Evolutionary conservation across 2,329 filamentous ascomycete genomes (phyloP).

Genomic region (Fusarium sp.): DNA sequence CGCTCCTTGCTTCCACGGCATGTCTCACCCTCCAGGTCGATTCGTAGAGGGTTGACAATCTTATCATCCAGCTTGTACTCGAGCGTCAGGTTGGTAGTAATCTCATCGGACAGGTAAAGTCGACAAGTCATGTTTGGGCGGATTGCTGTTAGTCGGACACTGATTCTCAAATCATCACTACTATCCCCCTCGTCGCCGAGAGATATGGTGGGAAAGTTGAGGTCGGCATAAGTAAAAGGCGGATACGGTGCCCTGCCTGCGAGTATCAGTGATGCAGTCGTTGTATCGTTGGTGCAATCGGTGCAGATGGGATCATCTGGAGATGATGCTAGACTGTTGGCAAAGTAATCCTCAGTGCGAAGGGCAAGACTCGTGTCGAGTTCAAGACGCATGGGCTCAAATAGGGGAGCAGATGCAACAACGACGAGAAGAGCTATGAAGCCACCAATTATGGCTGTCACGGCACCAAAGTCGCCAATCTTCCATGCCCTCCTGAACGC

Average conservation of each 20-base stretch:
- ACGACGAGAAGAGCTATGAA: constrained; percentile 45
- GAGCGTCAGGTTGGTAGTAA: constrained; percentile 40
- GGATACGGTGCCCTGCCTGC: constrained; percentile 49
- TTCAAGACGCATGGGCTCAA: constrained; percentile 43
- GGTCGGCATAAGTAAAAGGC: constrained; percentile 47
- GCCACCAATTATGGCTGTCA: constrained; percentile 42
- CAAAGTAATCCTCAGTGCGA: constrained; percentile 45
- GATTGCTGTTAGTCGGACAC: constrained; percentile 44
- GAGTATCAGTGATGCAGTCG: constrained; percentile 48
- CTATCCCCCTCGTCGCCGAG: constrained; percentile 23
- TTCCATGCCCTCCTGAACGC: constrained; percentile 43
- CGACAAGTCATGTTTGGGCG: constrained; percentile 45
- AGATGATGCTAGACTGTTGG: constrained; percentile 40
- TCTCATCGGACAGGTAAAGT: constrained; percentile 32
- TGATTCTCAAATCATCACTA: constrained; percentile 29
- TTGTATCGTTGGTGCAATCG: constrained; percentile 43
- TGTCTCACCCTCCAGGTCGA: constrained; percentile 37
- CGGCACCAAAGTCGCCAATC: constrained; percentile 42
- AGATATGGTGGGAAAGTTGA: constrained; percentile 41
- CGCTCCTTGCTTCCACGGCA: constrained; percentile 23
- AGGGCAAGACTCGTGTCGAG: constrained; percentile 38
- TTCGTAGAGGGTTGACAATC: constrained; percentile 34
- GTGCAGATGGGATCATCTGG: constrained; percentile 36
- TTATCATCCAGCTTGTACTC: constrained; percentile 25
- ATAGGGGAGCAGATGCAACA: constrained; percentile 47